These are phyloP conservation scores for Hylodesmum podocarpum DNA, from an alignment of 306 rosid genomes.

Conservation along the genomic window DNA sequence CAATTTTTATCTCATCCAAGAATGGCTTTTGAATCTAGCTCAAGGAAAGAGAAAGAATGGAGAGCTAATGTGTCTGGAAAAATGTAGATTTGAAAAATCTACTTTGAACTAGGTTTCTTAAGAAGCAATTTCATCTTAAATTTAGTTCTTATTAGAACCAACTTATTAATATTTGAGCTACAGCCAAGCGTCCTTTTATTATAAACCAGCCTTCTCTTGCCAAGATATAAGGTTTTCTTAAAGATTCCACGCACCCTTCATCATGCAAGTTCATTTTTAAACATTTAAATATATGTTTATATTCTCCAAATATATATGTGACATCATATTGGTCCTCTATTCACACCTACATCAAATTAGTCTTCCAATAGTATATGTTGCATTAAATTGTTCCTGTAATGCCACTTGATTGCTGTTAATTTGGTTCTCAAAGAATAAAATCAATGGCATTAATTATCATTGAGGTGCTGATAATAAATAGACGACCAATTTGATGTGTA, in stretches of 20 bases:
- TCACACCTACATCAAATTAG: not conserved
- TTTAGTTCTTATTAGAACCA: not conserved
- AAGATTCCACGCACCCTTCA: not conserved
- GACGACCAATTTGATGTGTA: not conserved
- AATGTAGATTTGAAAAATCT: too few species aligned
- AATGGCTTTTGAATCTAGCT: not conserved
- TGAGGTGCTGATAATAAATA: not conserved
- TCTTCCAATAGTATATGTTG: not conserved
- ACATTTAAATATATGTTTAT: not conserved
- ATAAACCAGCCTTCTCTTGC: not conserved
- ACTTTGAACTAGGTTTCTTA: not conserved
- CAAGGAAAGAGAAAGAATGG: not conserved
- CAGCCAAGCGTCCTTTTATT: not conserved
- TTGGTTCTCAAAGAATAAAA: not conserved
- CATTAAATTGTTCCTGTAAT: not conserved
- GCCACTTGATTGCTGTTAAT: not conserved
- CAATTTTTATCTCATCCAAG: not conserved
- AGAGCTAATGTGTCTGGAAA: not conserved
- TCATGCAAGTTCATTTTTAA: not conserved
- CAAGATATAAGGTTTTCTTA: not conserved
- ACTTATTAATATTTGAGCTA: not conserved
- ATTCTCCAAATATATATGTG: not conserved
- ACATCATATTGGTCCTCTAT: not conserved
- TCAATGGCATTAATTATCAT: not conserved
- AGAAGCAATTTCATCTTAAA: not conserved